Conservation (phyloP, 2,329 filamentous ascomycete species). For the Hypoxylon sp. region DNA sequence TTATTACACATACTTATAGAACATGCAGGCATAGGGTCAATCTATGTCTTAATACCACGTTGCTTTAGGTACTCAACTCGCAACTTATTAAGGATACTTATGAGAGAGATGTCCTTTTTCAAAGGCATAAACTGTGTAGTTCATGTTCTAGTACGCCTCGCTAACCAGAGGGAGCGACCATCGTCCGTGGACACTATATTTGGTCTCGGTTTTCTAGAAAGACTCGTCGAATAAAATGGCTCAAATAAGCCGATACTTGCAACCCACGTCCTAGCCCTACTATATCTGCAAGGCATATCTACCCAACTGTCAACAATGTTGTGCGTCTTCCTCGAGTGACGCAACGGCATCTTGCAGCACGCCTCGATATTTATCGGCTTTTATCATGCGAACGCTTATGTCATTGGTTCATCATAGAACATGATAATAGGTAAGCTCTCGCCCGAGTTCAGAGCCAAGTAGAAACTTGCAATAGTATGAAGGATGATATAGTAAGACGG, state of each 20-base stretch:
- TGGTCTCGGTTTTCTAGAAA: not conserved
- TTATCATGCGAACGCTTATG: not conserved
- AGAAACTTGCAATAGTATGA: not conserved
- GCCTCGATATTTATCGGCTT: not conserved
- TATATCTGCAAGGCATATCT: constrained; percentile 19
- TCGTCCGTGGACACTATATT: too few species aligned
- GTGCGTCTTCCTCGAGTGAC: not conserved
- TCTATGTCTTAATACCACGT: constrained; percentile 20
- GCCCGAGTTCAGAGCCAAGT: constrained; percentile 4
- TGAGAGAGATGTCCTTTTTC: not conserved
- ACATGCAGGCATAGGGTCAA: constrained; percentile 5
- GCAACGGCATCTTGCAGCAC: not conserved
- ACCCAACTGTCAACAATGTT: constrained; percentile 22
- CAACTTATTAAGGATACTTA: constrained; percentile 11
- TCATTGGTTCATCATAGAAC: not conserved
- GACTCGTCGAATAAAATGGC: not conserved
- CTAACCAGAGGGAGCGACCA: too few species aligned
- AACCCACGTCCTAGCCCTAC: constrained; percentile 8
- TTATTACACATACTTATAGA: constrained; percentile 8
- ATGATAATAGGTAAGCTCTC: constrained; percentile 12
- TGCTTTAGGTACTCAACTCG: constrained; percentile 9
- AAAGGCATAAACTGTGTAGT: not conserved
- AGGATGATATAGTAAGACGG: constrained; percentile 13
- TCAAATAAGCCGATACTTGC: not conserved
- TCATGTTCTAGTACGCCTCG: not conserved